Base-by-base conservation (phyloP, 1,139 yeast genomes). In the Scheffersomyces lignicola region DNA sequence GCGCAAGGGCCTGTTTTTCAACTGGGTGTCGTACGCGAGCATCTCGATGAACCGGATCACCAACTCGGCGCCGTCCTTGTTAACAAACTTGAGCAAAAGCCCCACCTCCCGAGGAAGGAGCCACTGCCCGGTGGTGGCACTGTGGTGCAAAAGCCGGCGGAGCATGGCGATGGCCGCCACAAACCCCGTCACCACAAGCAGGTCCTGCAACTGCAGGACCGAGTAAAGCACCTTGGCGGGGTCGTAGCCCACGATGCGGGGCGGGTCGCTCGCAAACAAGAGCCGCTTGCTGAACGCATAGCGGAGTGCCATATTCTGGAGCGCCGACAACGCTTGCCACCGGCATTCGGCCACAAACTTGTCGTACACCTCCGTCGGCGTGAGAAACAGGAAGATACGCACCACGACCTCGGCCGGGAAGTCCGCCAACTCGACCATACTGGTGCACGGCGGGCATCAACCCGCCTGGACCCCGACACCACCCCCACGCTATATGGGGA, bases 41-140 rank as follows among this genome's bases (percentile, higher is more conserved):
- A 52, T 29, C 32, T 55, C 59, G 11, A 54, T 31, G 1, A 47
- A 33, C 35, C 45, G 48, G n/a, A 41, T 27, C 18, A 48, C 46
- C 21, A 39, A 33, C 14, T 41, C 42, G 7, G 36, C 23, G 18
- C 43, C 43, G 10, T 12, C 7, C 1, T 23, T 10, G 16, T 31
- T 22, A 23, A 20, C 29, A 17, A 24, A 34, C 9, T 34, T 27
- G 29, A 50, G 45, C 11, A 39, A 25, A 12, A 52, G 18, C 4
- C 44, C 44, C 4, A 55, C 37, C 25, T 49, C 52, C 7, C 21
- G 31, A 2, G 58, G 52, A 18, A 52, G 38, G 13, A 45, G 38
- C n/a, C 29, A 34, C 7, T 25, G 18, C 7, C 34, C 26, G 13
- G 23, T 12, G 13, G 23, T 26, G 25, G 30, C 21, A 31, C 23